Evolutionary conservation across 2,329 filamentous ascomycete genomes (phyloP), one percentile per base, ranked within the genome.

Genomic region (Fusarium napiforme): DNA sequence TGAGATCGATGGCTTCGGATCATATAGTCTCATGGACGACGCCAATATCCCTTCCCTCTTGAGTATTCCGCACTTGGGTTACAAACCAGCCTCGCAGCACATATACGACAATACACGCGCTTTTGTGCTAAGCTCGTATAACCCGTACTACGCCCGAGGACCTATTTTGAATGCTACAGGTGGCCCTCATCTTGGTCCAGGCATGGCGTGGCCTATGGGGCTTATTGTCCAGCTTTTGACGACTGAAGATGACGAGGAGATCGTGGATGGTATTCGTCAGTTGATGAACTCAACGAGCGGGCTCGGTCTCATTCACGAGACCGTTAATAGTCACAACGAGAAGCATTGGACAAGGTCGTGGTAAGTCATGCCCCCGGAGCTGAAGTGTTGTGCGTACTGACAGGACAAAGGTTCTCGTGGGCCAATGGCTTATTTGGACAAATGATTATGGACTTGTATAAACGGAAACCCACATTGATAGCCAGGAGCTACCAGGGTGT

Each of bases 351-450:
- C 80, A 12, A 77, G 82, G 40, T 78, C 82, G 63, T 83, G 82
- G 82, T 82, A 67, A 61, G 77, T 46, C 7, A 21, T n/a, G 21
- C 14, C 9, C 11, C 23, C 3, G 12, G 21, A 62, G 40, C 14
- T 50, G 15, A 64, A 23, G 28, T 19, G 26, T 19, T 40, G 30
- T 50, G 12, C 16, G 7, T 34, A 23, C 45, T 69, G n/a, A 69
- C 19, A 59, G n/a, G 42, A 28, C 18, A 86, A 68, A 95, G 93
- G 92, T 97, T 96, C 79, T 92, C 93, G 1, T 96, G 94, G 94
- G 93, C 93, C 19, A 96, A 96, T 79, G 94, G 92, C 0, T 89
- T 97, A n/a, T 96, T 95, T 82, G 93, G 93, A 18, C 92, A 96
- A 83, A 93, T 93, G 67, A 88, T 96, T 63, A 82, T 96, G 36